Base-by-base conservation (phyloP, 306 rosid genomes). In the Oxytropis ochrocephala region DNA sequence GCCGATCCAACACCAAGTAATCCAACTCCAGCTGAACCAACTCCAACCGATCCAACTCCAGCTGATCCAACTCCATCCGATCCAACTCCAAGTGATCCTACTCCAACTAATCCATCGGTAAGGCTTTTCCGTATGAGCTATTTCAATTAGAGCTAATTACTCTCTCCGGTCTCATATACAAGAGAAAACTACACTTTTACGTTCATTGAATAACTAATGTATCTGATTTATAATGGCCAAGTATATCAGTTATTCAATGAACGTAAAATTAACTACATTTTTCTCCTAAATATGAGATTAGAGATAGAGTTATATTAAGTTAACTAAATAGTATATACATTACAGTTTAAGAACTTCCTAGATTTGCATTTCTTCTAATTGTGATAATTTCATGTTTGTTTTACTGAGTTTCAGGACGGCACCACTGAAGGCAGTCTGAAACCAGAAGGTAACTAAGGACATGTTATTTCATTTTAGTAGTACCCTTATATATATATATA, bases 351-450 rank as follows among this genome's bases (percentile, higher is more conserved):
- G 9, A 14, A 11, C 9, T 19, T 16, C 7, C 21, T 0, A n/a
- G 24, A 5, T 4, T 35, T 19, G n/a, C 33, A n/a, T 27, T 38
- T 18, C 1, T 33, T 46, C 10, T 18, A 24, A 33, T 38, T 13
- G 29, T 11, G 5, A 73, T 72, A 33, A 56, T 52, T 58, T 59
- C 42, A 17, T 39, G 7, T 58, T 63, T 55, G 4, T 62, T 48
- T 36, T 12, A 8, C 39, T 68, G 62, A 43, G 13, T 73, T 60
- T 65, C 79, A 87, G 94, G 49, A 65, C 39, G 96, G 96, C 33
- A 77, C 53, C 50, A 82, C 88, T 5, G 81, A 87, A 84, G 94
- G 96, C 29, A 90, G 96, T 62, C 96, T 90, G 67, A 67, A 76
- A 67, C 96, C 96, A 13, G 75, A 87, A 48, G 94, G 96, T 90